A percentile compares a stretch with the other conserved stretches of the same genome.
phyloP scores from a whole-genome alignment of 768 basidiomycete species.

The Arthromyces matolae region DNA sequence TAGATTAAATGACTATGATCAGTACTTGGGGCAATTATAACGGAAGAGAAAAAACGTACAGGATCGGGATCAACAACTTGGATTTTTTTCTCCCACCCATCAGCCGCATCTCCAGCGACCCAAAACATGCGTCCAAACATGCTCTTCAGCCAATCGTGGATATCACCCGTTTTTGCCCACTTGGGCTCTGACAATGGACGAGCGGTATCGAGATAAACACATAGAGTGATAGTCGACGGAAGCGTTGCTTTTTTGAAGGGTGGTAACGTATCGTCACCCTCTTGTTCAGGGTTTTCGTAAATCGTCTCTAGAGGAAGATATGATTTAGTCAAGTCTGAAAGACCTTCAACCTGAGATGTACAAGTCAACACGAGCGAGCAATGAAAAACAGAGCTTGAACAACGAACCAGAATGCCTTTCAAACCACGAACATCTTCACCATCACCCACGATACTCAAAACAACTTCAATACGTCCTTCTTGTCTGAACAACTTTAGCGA shows the following conservation, averaged over 20 bases:
- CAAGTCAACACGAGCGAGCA: constrained; percentile 12
- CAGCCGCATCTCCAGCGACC: constrained; percentile 78
- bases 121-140: constrained; percentile 88
- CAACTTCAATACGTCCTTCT: constrained; percentile 84
- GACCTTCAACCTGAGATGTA: constrained; percentile 60
- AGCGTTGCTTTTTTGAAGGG: constrained; percentile 57
- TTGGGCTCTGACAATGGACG: constrained; percentile 92
- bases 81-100: constrained; percentile 94
- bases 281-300: constrained; percentile 35
- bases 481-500: constrained; percentile 74
- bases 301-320: constrained; percentile 58
- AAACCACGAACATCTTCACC: constrained; percentile 52
- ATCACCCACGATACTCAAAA: constrained; percentile 55
- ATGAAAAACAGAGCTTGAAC: neutral
- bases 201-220: constrained; percentile 79
- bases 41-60: constrained; percentile 44
- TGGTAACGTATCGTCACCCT: constrained; percentile 61
- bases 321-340: constrained; percentile 68
- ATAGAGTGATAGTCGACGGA: constrained; percentile 58
- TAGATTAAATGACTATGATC: constrained; percentile 26
- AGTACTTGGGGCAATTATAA: neutral
- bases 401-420: constrained; percentile 73
- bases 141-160: constrained; percentile 89
- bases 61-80: constrained; percentile 92
- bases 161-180: constrained; percentile 94